phyloP scores from a whole-genome alignment of 805 yeast genomes.

The Saccharomycopsis javanensis region DNA sequence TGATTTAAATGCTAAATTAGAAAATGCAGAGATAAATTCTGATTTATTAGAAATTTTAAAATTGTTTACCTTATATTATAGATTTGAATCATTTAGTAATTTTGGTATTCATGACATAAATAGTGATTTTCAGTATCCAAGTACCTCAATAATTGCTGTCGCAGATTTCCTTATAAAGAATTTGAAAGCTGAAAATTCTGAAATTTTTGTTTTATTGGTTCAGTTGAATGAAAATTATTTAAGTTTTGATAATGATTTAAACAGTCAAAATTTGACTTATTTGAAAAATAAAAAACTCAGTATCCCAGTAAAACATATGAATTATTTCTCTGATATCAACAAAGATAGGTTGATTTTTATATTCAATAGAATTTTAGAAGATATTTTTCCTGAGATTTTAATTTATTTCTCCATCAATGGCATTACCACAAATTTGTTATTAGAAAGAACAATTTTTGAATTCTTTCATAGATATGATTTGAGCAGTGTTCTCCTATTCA shows the following conservation, averaged over 20 bases:
- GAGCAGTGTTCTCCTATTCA: constrained; percentile 9
- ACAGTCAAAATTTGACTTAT: constrained; percentile 10
- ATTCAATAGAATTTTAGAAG: constrained; percentile 19
- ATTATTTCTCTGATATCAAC: constrained; percentile 14
- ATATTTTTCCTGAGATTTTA: constrained; percentile 18
- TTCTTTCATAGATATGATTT: constrained; percentile 17
- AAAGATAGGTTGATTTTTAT: constrained; percentile 15
- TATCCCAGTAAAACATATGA: not conserved
- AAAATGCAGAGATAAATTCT: constrained; percentile 2
- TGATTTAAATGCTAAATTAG: constrained; percentile 6
- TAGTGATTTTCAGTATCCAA: constrained; percentile 15
- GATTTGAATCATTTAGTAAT: not conserved
- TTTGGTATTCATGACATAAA: not conserved
- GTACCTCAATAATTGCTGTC: constrained; percentile 16
- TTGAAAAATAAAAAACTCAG: constrained; percentile 9
- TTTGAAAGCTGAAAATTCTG: constrained; percentile 14
- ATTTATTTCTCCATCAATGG: constrained; percentile 17
- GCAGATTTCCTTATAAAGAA: constrained; percentile 14
- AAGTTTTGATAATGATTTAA: constrained; percentile 19
- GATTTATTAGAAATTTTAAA: constrained; percentile 17
- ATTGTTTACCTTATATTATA: constrained; percentile 17
- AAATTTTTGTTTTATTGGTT: constrained; percentile 17
- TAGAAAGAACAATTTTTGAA: constrained; percentile 17
- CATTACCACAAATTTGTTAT: constrained; percentile 13
- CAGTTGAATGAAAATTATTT: constrained; percentile 19